Percentiles rank a stretch among this genome's conserved stretches.
phyloP scores from a whole-genome alignment of 208 protist genomes.

The Leptomonas pyrrhocoris region DNA sequence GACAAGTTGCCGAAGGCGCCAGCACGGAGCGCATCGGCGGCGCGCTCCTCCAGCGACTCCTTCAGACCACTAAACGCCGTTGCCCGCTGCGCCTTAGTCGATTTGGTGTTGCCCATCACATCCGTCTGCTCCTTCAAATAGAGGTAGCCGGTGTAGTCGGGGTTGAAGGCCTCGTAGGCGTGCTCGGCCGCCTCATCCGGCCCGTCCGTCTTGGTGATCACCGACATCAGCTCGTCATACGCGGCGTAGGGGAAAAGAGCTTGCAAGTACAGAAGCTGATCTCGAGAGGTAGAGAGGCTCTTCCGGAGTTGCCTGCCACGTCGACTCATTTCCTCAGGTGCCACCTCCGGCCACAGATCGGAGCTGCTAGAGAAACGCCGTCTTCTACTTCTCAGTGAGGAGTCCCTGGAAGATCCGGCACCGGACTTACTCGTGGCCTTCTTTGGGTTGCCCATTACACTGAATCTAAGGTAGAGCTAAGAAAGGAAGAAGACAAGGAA shows the following conservation, averaged over 20 bases:
- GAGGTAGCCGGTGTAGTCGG: constrained; percentile 43
- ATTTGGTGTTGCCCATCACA: constrained; percentile 16
- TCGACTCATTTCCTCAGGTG: constrained; percentile 9
- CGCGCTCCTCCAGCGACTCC: constrained; percentile 42
- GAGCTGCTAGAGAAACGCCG: constrained; percentile 14
- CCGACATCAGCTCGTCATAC: constrained; percentile 31
- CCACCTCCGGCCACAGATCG: constrained; percentile 13
- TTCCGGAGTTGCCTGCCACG: constrained; percentile 4
- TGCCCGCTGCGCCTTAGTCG: constrained; percentile 20
- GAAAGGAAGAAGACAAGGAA: background rate
- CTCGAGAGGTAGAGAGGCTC: constrained; percentile 12
- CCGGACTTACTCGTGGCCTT: constrained; percentile 3
- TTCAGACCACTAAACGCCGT: constrained; percentile 43
- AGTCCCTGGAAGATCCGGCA: background rate
- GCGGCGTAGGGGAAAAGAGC: constrained; percentile 75
- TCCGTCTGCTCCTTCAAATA: constrained; percentile 52
- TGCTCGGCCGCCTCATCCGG: constrained; percentile 48
- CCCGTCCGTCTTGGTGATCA: constrained; percentile 28
- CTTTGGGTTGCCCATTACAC: constrained; percentile 5
- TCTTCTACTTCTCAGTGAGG: background rate
- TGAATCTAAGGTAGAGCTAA: background rate
- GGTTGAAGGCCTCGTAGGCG: constrained; percentile 60
- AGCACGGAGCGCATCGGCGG: constrained; percentile 23
- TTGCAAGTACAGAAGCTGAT: constrained; percentile 53
- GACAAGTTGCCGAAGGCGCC: constrained; percentile 39